These are phyloP conservation scores for Pelagomonas calceolata DNA, from an alignment of 108 stramenopile genomes.

Conservation along the genomic window DNA sequence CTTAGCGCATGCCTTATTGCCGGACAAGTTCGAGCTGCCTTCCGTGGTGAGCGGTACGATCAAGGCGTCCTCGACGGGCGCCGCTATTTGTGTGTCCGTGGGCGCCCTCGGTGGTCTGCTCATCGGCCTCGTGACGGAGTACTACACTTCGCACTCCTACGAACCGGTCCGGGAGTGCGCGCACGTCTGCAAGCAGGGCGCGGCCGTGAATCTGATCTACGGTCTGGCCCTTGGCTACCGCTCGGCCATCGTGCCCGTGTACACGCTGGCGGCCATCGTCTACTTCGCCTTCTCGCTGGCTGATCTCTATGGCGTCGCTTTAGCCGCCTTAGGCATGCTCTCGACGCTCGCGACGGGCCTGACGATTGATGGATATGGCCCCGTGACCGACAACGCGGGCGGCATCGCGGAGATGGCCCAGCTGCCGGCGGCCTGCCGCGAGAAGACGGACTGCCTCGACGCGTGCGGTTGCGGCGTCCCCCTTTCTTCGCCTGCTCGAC, in stretches of 20 bases:
- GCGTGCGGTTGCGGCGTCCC: too few species aligned
- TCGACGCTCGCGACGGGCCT: slow-evolving; percentile 94
- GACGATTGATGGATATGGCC: slow-evolving; percentile 97
- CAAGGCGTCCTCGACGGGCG: slow-evolving; percentile 27
- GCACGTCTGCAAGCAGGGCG: slow-evolving; percentile 85
- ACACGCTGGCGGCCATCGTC: slow-evolving; percentile 81
- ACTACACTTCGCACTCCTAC: slow-evolving; percentile 94
- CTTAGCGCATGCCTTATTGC: slow-evolving; percentile 67
- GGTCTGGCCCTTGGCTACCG: slow-evolving; percentile 96
- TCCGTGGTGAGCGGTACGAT: slow-evolving; percentile 48
- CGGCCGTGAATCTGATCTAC: slow-evolving; percentile 97
- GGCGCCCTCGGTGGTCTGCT: slow-evolving; percentile 88
- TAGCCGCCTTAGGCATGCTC: slow-evolving; percentile 95
- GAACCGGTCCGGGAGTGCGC: slow-evolving; percentile 84
- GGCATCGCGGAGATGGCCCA: slow-evolving; percentile 99
- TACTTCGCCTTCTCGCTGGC: slow-evolving; percentile 76
- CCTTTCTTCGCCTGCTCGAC: too few species aligned
- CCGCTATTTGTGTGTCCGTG: slow-evolving; percentile 61
- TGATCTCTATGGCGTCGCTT: slow-evolving; percentile 91
- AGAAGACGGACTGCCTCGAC: slow-evolving; percentile 96
- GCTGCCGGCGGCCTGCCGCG: slow-evolving; percentile 78
- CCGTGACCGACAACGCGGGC: slow-evolving; percentile 97
- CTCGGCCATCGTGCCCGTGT: slow-evolving; percentile 89
- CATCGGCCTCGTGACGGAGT: slow-evolving; percentile 95
- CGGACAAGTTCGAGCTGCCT: slow-evolving; percentile 41